These are phyloP conservation scores for Podospora didyma DNA, from an alignment of 495 filamentous ascomycete genomes.

Conservation along the genomic window DNA sequence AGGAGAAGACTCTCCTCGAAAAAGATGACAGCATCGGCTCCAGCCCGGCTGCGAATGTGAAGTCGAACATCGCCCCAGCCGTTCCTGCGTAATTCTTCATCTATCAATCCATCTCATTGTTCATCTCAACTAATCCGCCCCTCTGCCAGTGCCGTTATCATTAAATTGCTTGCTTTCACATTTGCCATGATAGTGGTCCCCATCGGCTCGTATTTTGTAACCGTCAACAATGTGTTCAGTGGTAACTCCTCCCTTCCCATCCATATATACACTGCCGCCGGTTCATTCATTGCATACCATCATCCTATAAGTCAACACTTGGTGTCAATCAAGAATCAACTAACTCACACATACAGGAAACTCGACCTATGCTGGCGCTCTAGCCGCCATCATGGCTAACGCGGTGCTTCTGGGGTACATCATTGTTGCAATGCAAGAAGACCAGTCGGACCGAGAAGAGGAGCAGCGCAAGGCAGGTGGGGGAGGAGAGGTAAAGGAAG, in stretches of 20 bases:
- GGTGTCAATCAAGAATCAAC: neutral
- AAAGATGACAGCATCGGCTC: conserved; percentile 46
- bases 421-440: conserved; percentile 86
- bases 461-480: conserved; percentile 39
- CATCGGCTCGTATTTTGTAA: conserved; percentile 82
- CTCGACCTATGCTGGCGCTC: conserved; percentile 76
- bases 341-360: conserved; percentile 55
- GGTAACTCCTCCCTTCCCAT: conserved; percentile 45
- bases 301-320: too few species aligned
- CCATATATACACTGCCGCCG: neutral
- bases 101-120: neutral
- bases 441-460: conserved; percentile 62
- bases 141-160: conserved; percentile 68
- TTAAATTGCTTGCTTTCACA: conserved; percentile 85
- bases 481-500: conserved; percentile 45
- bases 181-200: conserved; percentile 84
- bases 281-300: too few species aligned
- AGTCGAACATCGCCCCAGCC: conserved; percentile 56
- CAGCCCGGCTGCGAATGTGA: conserved; percentile 32
- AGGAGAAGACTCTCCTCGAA: conserved; percentile 50
- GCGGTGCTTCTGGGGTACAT: conserved; percentile 88
- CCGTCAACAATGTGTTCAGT: conserved; percentile 68
- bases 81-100: conserved; percentile 61
- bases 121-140: conserved; percentile 1
- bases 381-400: conserved; percentile 87